Conservation (phyloP, 306 rosid genomes). For the Styphnolobium japonicum region DNA sequence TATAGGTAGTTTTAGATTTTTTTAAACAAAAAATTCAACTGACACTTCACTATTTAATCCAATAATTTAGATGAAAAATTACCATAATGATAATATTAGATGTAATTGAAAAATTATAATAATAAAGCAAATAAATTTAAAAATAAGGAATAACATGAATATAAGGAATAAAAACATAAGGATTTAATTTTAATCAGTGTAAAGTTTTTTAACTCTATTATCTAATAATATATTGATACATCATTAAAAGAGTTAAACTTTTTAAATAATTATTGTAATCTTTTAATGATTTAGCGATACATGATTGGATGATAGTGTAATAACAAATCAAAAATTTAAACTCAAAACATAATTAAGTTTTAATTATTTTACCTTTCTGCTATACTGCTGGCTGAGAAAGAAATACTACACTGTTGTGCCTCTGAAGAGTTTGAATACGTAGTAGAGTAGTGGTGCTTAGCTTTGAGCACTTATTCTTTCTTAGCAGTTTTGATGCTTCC, state of each 20-base stretch:
- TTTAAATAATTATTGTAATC: too few relatives aligned
- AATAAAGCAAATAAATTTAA: too few relatives aligned
- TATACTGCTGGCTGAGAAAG: neutral
- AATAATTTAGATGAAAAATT: neutral
- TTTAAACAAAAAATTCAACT: neutral
- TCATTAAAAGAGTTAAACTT: too few relatives aligned
- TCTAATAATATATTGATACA: too few relatives aligned
- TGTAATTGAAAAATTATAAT: too few relatives aligned
- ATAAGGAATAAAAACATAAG: neutral
- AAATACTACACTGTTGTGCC: neutral
- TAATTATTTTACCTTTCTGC: too few relatives aligned
- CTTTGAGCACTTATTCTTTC: slow-evolving; percentile 9
- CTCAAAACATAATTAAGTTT: too few relatives aligned
- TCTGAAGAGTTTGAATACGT: neutral
- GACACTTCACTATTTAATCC: neutral
- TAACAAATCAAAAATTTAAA: too few relatives aligned
- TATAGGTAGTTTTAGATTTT: neutral
- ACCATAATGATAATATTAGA: neutral
- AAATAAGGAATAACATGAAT: neutral
- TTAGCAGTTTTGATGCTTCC: slow-evolving; percentile 22
- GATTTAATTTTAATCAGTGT: too few relatives aligned
- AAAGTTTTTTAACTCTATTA: too few relatives aligned
- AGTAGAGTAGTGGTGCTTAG: neutral
- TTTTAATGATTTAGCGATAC: too few relatives aligned
- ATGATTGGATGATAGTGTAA: too few relatives aligned